Base-by-base conservation (phyloP, 2,329 filamentous ascomycete genomes). In the Bipolaris oryzae region DNA sequence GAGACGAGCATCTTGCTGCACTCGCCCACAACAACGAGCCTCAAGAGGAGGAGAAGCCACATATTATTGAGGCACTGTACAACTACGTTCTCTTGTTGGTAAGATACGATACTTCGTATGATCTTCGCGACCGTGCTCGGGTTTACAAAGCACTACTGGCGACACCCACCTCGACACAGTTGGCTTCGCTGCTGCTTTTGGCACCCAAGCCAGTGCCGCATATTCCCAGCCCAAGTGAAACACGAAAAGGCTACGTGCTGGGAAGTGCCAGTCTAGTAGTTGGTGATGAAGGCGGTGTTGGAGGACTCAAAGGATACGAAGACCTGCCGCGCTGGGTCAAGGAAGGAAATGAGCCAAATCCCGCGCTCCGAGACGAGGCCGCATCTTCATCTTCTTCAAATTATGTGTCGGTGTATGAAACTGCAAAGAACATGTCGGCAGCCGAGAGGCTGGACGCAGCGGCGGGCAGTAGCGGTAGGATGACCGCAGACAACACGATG, bases 131-230 rank as follows among this genome's bases (percentile, higher is more conserved):
- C 73, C 89, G 95, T 21, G 88, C 93, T 1, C 87, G 95, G 31
- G 85, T 97, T 59, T 98, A 96, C 79, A 92, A 90, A 62, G 85
- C 92, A 1, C 85, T 99, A 1, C 85, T 99, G 1, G 84, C 87
- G 3, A 87, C 90, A 4, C 91, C 93, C 1, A 81, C 83, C 2
- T 86, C 85, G 7, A 89, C 87, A 0, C 92, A 98, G 74, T 85
- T 99, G 15, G 95, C 95, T 2, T 92, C 90, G 0, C 82, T 99
- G 13, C 89, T 98, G 74, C 87, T 99, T 0, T 84, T 98, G 1
- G 95, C 95, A 0, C 93, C 95, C 0, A 99, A 99, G 74, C 94
- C 95, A 0, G 92, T 95, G 0, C 95, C 95, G 0, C 91, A 96
- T 58, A 89, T 90, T 0, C 92, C 92, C 0, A 96, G 91, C 57